phyloP scores from a whole-genome alignment of 2,329 filamentous ascomycete genomes.

The Trichophyton benhamiae region DNA sequence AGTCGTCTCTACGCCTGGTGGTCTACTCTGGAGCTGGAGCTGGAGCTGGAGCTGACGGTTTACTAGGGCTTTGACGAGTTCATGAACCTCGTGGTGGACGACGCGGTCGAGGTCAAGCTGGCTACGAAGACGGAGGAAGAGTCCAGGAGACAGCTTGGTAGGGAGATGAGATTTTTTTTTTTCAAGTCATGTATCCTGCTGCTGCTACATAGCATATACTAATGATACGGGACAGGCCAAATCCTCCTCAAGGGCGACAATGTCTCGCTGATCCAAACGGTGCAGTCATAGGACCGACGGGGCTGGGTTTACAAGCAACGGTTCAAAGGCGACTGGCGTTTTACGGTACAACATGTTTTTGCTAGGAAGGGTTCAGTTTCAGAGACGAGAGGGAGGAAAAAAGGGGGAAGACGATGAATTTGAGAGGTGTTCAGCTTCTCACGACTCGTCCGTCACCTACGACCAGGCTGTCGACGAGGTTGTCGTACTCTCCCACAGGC shows the following conservation, averaged over 20 bases:
- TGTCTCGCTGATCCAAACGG: slow-evolving; percentile 62
- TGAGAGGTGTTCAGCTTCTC: slow-evolving; percentile 1
- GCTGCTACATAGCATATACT: not conserved
- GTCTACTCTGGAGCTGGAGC: not conserved
- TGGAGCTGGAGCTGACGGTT: slow-evolving; percentile 1
- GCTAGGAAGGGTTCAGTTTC: not conserved
- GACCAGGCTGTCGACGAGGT: slow-evolving; percentile 64
- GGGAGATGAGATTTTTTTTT: slow-evolving; percentile 19
- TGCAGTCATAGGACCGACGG: slow-evolving; percentile 22
- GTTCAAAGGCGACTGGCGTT: slow-evolving; percentile 8
- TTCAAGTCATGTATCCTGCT: not conserved
- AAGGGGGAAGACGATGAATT: not conserved
- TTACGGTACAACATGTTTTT: slow-evolving; percentile 2
- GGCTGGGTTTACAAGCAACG: not conserved
- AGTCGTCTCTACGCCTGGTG: not conserved
- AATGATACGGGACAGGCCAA: slow-evolving; percentile 47
- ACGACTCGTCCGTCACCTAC: slow-evolving; percentile 55
- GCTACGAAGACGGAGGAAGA: slow-evolving; percentile 72
- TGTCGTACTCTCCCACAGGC: slow-evolving; percentile 65
- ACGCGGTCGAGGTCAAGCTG: slow-evolving; percentile 83
- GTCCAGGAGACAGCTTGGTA: slow-evolving; percentile 67
- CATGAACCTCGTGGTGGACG: slow-evolving; percentile 96
- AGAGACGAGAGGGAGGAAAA: not conserved
- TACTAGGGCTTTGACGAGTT: slow-evolving; percentile 91
- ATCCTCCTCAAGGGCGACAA: slow-evolving; percentile 83